Base-by-base conservation (phyloP, 2,329 filamentous ascomycete species). In the Fusarium fujikuroi region DNA sequence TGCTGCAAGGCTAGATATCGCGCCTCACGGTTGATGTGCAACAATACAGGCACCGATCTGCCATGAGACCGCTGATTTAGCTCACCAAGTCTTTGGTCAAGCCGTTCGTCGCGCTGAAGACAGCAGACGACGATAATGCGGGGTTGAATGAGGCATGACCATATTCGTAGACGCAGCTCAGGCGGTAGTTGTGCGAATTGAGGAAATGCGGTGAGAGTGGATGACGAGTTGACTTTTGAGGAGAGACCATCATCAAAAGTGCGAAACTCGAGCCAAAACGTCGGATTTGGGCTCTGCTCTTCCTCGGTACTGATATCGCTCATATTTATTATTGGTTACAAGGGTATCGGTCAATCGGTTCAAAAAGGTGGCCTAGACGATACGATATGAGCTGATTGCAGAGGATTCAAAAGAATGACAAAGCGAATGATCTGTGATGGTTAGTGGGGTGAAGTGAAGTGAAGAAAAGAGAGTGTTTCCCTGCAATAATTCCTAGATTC, bases 91-190 rank as follows among this genome's bases (percentile, higher is more conserved):
- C 81, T 79, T 46, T 75, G 64, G 15, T 73, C 70, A 19, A 82
- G 75, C 8, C 66, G 70, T 47, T 77, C 65, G 64, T 78, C 78
- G 44, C 77, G 77, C 63, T 82, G 78, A 67, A 85, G 76, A 75
- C 85, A 87, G 63, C 84, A 83, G 32, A 81, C 81, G 12, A 83
- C 78, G 47, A 87, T 75, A 69, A 87, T 81, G 65, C 86, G 85
- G 34, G 85, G 85, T 68, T 80, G 81, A 56, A 87, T 76, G 52
- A 86, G 76, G 56, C 77, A 79, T 61, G 82, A 80, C 86, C 86
- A 88, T 70, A 88, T 81, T 76, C 83, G 82, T 60, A 87, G 79
- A 53, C 86, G 85, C 60, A 88, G 81, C 77, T 88, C 86, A 32
- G 82, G 61, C 4, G 86, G 86, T 12, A 87, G 81, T 50, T 64